Conservation (phyloP, 2,329 filamentous ascomycete genomes). For the Colletotrichum tropicicola region DNA sequence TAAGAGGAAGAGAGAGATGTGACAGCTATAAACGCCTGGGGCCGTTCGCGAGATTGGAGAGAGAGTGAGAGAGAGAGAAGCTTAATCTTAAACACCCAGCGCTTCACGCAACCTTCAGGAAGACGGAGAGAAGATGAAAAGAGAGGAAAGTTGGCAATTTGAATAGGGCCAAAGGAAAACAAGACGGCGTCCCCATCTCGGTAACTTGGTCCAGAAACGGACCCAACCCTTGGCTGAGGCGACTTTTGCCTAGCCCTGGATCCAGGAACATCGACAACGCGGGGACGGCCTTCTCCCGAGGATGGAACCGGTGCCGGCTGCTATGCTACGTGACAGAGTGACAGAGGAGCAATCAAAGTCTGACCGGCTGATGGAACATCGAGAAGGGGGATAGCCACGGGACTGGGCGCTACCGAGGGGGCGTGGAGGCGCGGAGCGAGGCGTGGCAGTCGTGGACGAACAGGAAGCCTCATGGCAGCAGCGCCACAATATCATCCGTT, state of each 20-base stretch:
- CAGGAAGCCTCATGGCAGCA: slow-evolving; percentile 7
- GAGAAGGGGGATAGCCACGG: background rate
- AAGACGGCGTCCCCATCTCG: background rate
- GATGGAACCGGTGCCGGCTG: too few species aligned
- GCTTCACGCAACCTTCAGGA: background rate
- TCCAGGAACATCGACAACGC: slow-evolving; percentile 10
- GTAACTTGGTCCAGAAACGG: background rate
- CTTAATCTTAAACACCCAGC: too few species aligned
- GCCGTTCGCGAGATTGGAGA: background rate
- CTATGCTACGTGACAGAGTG: background rate
- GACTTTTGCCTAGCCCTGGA: slow-evolving; percentile 12
- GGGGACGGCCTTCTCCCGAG: background rate
- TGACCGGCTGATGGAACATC: background rate
- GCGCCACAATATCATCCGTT: slow-evolving; percentile 21
- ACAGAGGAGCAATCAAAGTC: background rate
- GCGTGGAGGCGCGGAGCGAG: background rate
- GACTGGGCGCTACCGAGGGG: background rate
- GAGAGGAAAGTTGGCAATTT: background rate
- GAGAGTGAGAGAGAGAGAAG: background rate
- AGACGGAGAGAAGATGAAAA: background rate
- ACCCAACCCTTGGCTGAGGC: slow-evolving; percentile 10
- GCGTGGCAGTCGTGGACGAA: slow-evolving; percentile 15
- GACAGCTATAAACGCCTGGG: background rate
- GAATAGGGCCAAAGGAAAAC: background rate
- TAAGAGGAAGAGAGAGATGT: background rate